Base-by-base conservation (phyloP, 2,329 filamentous ascomycete species). In the Epichloe hybrida region DNA sequence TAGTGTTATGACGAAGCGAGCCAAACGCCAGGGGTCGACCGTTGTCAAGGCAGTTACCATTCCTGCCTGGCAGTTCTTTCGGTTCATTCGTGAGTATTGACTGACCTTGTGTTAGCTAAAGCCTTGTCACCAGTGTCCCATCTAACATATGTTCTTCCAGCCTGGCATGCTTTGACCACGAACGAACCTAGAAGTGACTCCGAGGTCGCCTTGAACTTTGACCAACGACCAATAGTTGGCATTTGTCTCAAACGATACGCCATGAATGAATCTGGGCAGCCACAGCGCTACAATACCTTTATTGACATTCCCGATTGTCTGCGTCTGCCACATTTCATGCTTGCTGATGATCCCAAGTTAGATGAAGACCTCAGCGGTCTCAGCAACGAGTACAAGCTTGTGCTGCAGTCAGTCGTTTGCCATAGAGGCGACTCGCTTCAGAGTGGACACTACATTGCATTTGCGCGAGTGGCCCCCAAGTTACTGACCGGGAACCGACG, bases 51-150 rank as follows among this genome's bases (percentile, higher is more conserved):
- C 95, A 59, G 86, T 97, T 13, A 83, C 91, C 52, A 95, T 97
- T 72, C 91, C 91, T 38, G 93, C 93, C 2, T 97, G 90, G 89
- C 91, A 96, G 61, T 95, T 97, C 62, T 97, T 96, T 69, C 88
- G 86, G 61, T 72, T 97, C 27, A 88, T 96, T 59, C 90, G 86
- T 89, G 71, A 69, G 85, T 74, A 59, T 54, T 49, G 49, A 7
- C 49, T 50, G 45, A 15, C 23, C n/a, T 21, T 5, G 39, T 41
- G 17, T 41, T 41, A 17, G 21, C 13, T n/a, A n/a, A 27, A 27
- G 11, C 6, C n/a, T 23, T n/a, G 7, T 3, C 38, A n/a, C n/a
- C 17, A 36, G 20, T 36, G 6, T 5, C 7, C 13, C 9, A n/a
- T 37, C 15, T 9, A 43, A 49, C 43, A 52, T 17, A 17, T 21